Evolutionary conservation across 345 rosid species (phyloP), one percentile per base, ranked within the genome.

Genomic region (Passiflora organensis): DNA sequence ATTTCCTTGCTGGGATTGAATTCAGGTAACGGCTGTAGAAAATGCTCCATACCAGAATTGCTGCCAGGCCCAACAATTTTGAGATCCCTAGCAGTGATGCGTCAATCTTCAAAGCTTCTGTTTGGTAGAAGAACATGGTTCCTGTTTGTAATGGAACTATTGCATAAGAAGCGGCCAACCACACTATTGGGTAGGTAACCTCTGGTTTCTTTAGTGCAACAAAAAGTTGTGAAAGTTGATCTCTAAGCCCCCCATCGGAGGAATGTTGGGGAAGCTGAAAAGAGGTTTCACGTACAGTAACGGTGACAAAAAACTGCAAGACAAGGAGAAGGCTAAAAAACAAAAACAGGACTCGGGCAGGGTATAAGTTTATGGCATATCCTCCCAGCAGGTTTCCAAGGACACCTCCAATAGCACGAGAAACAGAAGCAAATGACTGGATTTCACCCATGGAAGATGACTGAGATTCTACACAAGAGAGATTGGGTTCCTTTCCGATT

Each of bases 51-150:
- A 86, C 28, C 25, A 93, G 86, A 85, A 83, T 80, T 44, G 85
- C 76, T 0, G 75, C 84, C 63, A 89, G 99, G 16, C 94, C 99
- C 56, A 84, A 70, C 22, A 93, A 95, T 69, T 89, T 86, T 0
- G 96, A 84, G 64, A 89, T 74, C 42, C 99, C 99, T 48, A 86
- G 13, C 15, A 81, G 62, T 0, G 91, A 80, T 17, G 91, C 75
- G 16, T 75, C 72, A 4, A 86, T 80, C 39, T 81, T 73, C 53
- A 86, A 55, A 63, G 72, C 15, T 51, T 84, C 75, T 6, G 95
- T 89, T 70, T 89, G 94, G 82, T 93, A 89, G 66, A 82, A 93
- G 80, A 89, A 91, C 94, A 89, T 84, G 46, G 96, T 91, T 57
- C 96, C 96, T 13, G 94, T 77, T 8, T 86, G 66, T 17, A 71